Evolutionary conservation across 1,139 yeast species (phyloP).

Genomic region (Arxiozyma heterogenica): DNA sequence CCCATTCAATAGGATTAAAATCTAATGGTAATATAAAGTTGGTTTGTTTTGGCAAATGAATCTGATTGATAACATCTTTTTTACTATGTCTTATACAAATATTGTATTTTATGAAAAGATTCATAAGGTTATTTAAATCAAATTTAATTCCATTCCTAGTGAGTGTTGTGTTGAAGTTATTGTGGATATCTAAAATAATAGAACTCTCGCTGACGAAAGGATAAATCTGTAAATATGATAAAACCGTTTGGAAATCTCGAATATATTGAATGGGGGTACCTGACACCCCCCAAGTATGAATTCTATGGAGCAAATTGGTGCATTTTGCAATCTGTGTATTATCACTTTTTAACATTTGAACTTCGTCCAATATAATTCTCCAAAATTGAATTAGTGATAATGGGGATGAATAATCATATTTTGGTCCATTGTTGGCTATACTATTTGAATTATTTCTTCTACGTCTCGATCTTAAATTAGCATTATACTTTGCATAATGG

Average conservation of each 20-base stretch:
- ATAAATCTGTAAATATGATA: conserved; percentile 53
- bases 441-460: neutral
- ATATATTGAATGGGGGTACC: conserved; percentile 80
- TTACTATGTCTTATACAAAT: conserved; percentile 74
- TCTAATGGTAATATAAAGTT: conserved; percentile 62
- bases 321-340: conserved; percentile 70
- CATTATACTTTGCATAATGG: conserved; percentile 70
- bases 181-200: conserved; percentile 9
- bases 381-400: conserved; percentile 77
- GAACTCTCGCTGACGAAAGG: conserved; percentile 45
- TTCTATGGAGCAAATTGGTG: conserved; percentile 69
- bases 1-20: conserved; percentile 74
- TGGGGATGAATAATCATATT: conserved; percentile 64
- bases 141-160: conserved; percentile 13
- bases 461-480: conserved; percentile 49
- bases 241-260: conserved; percentile 59
- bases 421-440: conserved; percentile 14
- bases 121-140: conserved; percentile 19
- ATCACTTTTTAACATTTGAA: conserved; percentile 78
- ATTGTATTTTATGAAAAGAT: conserved; percentile 18
- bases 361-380: conserved; percentile 87
- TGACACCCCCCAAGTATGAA: conserved; percentile 93
- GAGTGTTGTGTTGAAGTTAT: conserved; percentile 8
- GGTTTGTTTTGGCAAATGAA: conserved; percentile 67
- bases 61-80: conserved; percentile 68